Evolutionary conservation across 129 eudicot species (phyloP).

Genomic region (Calendula officinalis): DNA sequence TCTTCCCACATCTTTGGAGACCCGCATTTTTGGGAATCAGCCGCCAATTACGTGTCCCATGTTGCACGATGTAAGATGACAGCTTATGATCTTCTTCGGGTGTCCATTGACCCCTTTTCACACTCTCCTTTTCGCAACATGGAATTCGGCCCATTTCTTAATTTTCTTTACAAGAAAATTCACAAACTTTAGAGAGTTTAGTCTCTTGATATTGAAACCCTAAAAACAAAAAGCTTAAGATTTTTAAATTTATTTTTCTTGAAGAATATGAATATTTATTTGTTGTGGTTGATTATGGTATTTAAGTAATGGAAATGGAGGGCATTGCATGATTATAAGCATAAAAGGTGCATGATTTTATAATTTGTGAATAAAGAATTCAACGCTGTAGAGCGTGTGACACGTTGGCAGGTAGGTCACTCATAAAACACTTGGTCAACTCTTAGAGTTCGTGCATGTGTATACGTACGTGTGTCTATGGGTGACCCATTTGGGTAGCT

Average conservation of each 20-base stretch:
- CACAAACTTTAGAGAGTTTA: not conserved
- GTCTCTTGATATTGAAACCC: not conserved
- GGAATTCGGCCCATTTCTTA: conserved; percentile 76
- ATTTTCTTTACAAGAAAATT: not conserved
- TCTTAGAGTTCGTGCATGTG: conserved; percentile 15
- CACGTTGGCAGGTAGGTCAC: conserved; percentile 87
- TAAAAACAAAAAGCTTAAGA: conserved; percentile 7
- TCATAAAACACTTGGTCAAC: conserved; percentile 89
- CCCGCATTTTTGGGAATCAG: conserved; percentile 94
- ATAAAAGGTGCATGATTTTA: conserved; percentile 70
- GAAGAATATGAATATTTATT: conserved; percentile 27
- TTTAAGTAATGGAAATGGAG: conserved; percentile 22
- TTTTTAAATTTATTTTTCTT: conserved; percentile 8
- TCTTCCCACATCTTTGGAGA: conserved; percentile 89
- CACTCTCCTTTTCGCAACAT: conserved; percentile 89
- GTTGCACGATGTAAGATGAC: conserved; percentile 86
- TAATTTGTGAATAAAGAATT: conserved; percentile 68
- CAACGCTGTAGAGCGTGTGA: conserved; percentile 98
- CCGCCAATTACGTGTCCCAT: conserved; percentile 93
- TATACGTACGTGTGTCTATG: conserved; percentile 34
- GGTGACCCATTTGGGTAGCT: conserved; percentile 42
- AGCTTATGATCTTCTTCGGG: conserved; percentile 90
- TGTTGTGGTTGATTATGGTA: conserved; percentile 22
- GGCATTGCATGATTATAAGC: conserved; percentile 33
- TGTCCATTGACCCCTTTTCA: conserved; percentile 91